phyloP scores from a whole-genome alignment of 768 basidiomycete genomes.

The Pleurotus citrinopileatus region DNA sequence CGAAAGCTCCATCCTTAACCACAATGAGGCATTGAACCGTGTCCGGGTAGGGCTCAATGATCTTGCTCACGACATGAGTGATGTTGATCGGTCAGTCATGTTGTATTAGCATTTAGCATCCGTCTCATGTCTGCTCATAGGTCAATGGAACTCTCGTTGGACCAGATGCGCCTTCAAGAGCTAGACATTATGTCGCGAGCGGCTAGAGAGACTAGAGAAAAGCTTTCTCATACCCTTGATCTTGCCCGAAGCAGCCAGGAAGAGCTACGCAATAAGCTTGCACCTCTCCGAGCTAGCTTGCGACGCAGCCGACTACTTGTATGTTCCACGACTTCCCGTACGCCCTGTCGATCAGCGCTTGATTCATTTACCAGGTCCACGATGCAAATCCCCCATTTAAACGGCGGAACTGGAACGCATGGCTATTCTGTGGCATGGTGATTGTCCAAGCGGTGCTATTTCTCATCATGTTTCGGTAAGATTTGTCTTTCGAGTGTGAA shows the following conservation, averaged over 20 bases:
- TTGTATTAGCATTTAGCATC: not conserved
- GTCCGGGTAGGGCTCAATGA: conserved; percentile 59
- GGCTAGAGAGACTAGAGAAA: conserved; percentile 48
- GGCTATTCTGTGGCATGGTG: conserved; percentile 32
- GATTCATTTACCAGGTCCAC: conserved; percentile 13
- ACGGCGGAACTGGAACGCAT: conserved; percentile 18
- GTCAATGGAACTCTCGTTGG: conserved; percentile 32
- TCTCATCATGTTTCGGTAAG: conserved; percentile 59
- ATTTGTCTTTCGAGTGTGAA: not conserved
- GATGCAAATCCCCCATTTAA: conserved; percentile 2
- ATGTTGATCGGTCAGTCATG: conserved; percentile 50
- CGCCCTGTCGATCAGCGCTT: not conserved
- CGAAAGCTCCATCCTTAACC: conserved; percentile 27
- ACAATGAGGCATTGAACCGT: conserved; percentile 50
- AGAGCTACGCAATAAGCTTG: conserved; percentile 30
- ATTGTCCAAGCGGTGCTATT: conserved; percentile 44
- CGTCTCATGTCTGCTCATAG: conserved; percentile 20
- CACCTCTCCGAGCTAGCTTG: conserved; percentile 32
- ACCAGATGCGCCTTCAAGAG: conserved; percentile 44
- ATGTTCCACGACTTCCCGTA: conserved; percentile 17
- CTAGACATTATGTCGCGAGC: conserved; percentile 51
- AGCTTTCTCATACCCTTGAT: conserved; percentile 37
- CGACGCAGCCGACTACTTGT: conserved; percentile 36
- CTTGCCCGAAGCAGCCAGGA: conserved; percentile 33
- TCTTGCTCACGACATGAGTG: conserved; percentile 52